Percentiles rank a stretch among this genome's conserved stretches.
Evolutionary conservation across 2,329 filamentous ascomycete species (phyloP).

Genomic region (Fusarium beomiforme): DNA sequence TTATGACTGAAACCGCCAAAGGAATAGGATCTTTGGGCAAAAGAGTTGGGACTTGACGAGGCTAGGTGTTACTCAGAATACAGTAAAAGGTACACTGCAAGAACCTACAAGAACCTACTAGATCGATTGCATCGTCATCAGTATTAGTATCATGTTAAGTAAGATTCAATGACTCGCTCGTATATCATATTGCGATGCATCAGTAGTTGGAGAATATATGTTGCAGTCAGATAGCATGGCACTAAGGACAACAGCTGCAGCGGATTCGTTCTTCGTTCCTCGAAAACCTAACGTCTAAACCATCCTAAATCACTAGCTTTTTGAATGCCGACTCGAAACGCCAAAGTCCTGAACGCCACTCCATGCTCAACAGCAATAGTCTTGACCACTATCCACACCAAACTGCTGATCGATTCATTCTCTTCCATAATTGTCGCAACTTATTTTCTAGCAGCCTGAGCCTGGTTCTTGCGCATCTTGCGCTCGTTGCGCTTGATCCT

Average conservation of each 20-base stretch:
- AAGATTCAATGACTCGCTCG: background rate
- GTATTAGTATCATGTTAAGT: constrained; percentile 36
- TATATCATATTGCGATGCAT: background rate
- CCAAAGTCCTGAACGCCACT: constrained; percentile 46
- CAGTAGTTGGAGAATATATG: constrained; percentile 32
- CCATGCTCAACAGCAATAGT: constrained; percentile 35
- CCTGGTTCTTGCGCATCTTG: constrained; percentile 73
- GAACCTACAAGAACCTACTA: constrained; percentile 3
- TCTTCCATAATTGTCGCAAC: constrained; percentile 9
- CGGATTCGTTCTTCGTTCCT: constrained; percentile 32
- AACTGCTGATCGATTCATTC: constrained; percentile 5
- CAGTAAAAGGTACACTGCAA: background rate
- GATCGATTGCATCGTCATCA: constrained; percentile 19
- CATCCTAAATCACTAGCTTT: constrained; percentile 32
- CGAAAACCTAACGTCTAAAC: constrained; percentile 26
- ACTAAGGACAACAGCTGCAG: constrained; percentile 27
- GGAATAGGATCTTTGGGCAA: background rate
- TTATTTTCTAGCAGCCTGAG: constrained; percentile 46
- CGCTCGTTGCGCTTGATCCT: constrained; percentile 76
- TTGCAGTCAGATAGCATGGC: constrained; percentile 28
- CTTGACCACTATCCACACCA: constrained; percentile 13
- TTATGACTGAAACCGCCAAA: background rate
- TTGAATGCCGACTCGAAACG: constrained; percentile 42
- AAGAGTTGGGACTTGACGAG: background rate
- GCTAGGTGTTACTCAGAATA: background rate